Evolutionary conservation across 495 filamentous ascomycete genomes (phyloP), one percentile per base, ranked within the genome.

Genomic region (Penicillium daleae): DNA sequence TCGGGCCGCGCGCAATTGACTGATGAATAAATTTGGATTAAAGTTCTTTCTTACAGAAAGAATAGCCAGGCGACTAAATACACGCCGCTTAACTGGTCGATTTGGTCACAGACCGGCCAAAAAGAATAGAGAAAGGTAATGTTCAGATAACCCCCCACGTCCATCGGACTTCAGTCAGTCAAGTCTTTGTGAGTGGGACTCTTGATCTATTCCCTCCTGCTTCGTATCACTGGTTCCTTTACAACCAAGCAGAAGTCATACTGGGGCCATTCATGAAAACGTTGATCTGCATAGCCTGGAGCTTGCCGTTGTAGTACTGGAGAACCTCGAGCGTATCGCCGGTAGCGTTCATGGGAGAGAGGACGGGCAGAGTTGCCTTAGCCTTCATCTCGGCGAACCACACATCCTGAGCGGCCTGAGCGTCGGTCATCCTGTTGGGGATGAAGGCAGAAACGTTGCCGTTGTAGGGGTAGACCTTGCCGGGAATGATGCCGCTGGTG

Each of bases 201-300:
- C 12, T n/a, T 17, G 15, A 40, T 4, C 17, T 6, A 40, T 13
- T 40, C 1, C 37, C 12, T n/a, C 4, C 10, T 39, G 35, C 35
- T 12, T 39, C 7, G 35, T 39, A 39, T 17, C 6, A 39, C 2
- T 13, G 15, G 35, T 26, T 49, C 24, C 46, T 13, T 33, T 53
- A 53, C 24, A 63, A 8, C 61, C 61, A 58, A 3, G 55, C 12
- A 13, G 61, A 63, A 9, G 46, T 44, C 61, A 57, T 57, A 29
- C 57, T 33, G 3, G 61, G 61, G 6, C 53, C 61, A 13, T 46
- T 58, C 61, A 63, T n/a, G 46, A 53, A 63, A 19, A 63, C 54
- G n/a, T 57, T 63, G 55, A 63, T 58, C 35, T 63, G 55, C 61
- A 57, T 57, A 19, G 32, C 61, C 24, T 63, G 55, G n/a, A 63